Evolutionary conservation across 345 rosid species (phyloP).

Genomic region (Moricandia moricandioides): DNA sequence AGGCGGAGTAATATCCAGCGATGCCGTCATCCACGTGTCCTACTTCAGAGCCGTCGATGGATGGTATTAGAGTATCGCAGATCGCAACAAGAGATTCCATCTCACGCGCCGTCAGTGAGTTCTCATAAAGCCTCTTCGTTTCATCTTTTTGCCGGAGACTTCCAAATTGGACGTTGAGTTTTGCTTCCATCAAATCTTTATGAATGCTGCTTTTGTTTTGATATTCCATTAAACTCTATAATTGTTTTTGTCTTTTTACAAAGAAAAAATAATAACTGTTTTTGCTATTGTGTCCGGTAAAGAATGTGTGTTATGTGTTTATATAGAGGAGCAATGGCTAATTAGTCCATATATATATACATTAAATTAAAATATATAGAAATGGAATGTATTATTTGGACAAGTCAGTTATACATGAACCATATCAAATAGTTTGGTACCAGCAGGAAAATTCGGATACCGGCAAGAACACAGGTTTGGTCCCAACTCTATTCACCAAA

Average conservation of each 20-base stretch:
- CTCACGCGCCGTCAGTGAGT: conserved; percentile 50
- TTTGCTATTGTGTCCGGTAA: not conserved
- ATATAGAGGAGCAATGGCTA: conserved; percentile 8
- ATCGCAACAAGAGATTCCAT: conserved; percentile 71
- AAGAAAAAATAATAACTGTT: too few species aligned
- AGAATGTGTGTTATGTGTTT: conserved; percentile 9
- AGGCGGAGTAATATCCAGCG: conserved; percentile 45
- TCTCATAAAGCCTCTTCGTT: conserved; percentile 37
- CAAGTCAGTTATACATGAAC: conserved; percentile 8
- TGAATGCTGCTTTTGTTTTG: conserved; percentile 5
- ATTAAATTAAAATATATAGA: not conserved
- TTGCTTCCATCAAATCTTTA: not conserved
- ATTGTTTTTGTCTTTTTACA: not conserved
- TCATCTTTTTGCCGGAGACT: conserved; percentile 8
- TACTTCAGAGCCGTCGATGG: conserved; percentile 27
- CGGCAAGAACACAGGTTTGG: conserved; percentile 10
- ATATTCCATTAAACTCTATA: not conserved
- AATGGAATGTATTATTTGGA: conserved; percentile 7
- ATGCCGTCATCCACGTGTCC: conserved; percentile 20
- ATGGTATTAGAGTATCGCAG: conserved; percentile 68
- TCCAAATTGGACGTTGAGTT: conserved; percentile 3
- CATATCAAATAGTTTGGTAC: conserved; percentile 24
- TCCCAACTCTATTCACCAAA: not conserved
- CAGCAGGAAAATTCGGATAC: conserved; percentile 26
- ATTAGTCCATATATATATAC: not conserved